Evolutionary conservation across 1,284 basidiomycete genomes (phyloP).

Genomic region (Apiotrichum sp.): DNA sequence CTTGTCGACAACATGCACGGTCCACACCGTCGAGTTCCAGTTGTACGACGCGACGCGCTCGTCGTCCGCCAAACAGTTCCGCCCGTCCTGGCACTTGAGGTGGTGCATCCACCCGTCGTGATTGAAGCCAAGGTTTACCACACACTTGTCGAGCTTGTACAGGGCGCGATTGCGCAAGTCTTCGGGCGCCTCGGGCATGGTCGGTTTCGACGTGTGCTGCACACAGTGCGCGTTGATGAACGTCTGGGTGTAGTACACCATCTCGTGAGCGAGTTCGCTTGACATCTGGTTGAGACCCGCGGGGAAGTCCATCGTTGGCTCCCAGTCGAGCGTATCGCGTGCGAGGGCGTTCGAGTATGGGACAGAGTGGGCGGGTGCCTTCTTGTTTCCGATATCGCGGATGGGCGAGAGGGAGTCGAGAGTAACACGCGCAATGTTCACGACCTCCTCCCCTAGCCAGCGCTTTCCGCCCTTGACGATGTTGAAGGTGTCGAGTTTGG

Average conservation of each 20-base stretch:
- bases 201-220: neutral
- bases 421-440: slow-evolving; percentile 31
- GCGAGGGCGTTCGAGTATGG: slow-evolving; percentile 18
- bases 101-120: slow-evolving; percentile 35
- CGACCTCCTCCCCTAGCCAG: slow-evolving; percentile 28
- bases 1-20: slow-evolving; percentile 16
- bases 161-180: slow-evolving; percentile 38
- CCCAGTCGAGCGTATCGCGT: slow-evolving; percentile 23
- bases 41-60: slow-evolving; percentile 32
- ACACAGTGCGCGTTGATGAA: slow-evolving; percentile 31
- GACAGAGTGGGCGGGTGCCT: slow-evolving; percentile 3
- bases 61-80: slow-evolving; percentile 29
- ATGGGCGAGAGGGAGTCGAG: slow-evolving; percentile 36
- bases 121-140: slow-evolving; percentile 41
- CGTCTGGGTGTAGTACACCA: slow-evolving; percentile 24
- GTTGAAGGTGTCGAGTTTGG: slow-evolving; percentile 25
- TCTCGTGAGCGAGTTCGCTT: slow-evolving; percentile 19
- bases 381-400: slow-evolving; percentile 30
- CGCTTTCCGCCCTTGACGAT: slow-evolving; percentile 39
- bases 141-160: slow-evolving; percentile 36
- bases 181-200: slow-evolving; percentile 13
- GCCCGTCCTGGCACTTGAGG: slow-evolving; percentile 40
- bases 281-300: slow-evolving; percentile 27
- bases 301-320: slow-evolving; percentile 20
- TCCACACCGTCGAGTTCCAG: slow-evolving; percentile 37